phyloP scores from a whole-genome alignment of 306 rosid species.

The Sophora flavescens region DNA sequence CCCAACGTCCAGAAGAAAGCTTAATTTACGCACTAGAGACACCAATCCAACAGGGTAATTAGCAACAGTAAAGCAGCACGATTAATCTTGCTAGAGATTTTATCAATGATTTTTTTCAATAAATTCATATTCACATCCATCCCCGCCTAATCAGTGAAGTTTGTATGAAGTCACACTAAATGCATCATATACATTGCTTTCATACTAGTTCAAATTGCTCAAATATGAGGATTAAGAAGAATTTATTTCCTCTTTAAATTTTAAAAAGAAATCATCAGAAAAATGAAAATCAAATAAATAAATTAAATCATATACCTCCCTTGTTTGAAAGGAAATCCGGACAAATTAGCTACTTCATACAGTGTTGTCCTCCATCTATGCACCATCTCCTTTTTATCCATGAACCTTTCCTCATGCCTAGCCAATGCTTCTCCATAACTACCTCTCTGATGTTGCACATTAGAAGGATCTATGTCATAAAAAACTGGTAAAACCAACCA shows the following conservation, averaged over 20 bases:
- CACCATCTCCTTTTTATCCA: not conserved
- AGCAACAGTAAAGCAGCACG: too few relatives aligned
- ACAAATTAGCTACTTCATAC: not conserved
- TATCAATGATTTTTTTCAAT: too few relatives aligned
- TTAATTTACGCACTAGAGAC: too few relatives aligned
- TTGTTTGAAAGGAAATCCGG: conserved; percentile 15
- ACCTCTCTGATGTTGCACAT: not conserved
- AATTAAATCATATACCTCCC: not conserved
- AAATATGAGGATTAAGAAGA: not conserved
- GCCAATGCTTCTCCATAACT: not conserved
- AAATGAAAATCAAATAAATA: not conserved
- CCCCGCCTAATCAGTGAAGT: not conserved
- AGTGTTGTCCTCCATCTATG: conserved; percentile 14
- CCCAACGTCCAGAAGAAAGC: too few relatives aligned
- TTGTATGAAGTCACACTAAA: not conserved
- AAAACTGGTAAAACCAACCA: not conserved
- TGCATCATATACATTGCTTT: not conserved
- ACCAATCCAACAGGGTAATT: too few relatives aligned
- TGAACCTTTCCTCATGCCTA: not conserved
- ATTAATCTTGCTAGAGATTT: too few relatives aligned
- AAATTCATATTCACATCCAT: too few relatives aligned
- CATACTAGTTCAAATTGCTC: not conserved
- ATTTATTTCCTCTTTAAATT: not conserved
- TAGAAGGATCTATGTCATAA: conserved; percentile 25
- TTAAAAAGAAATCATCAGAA: too few relatives aligned